Base-by-base conservation (phyloP, 2,329 filamentous ascomycete genomes). In the Fusarium praegraminearum region DNA sequence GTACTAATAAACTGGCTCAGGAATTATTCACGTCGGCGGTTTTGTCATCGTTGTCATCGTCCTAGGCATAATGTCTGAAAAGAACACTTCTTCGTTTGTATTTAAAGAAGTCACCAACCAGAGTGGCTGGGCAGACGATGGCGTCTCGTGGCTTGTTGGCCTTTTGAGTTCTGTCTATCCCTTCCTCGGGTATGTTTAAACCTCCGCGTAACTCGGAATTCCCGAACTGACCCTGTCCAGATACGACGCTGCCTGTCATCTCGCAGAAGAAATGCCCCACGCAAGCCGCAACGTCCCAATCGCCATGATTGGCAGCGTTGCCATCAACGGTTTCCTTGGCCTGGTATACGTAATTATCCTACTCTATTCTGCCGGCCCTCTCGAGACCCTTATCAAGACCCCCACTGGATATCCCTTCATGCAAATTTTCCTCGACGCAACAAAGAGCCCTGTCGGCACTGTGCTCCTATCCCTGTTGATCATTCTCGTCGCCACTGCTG, bases 251-350 rank as follows among this genome's bases (percentile, higher is more conserved):
- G 77, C 78, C 0, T 78, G 75, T 30, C 78, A 80, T 50, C 24
- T 80, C 13, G 73, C 78, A 5, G 78, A 80, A 35, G 78, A 80
- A 35, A 70, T 80, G 20, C 78, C 75, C 5, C 61, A 79, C 20
- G 74, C 78, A 0, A 75, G 70, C n/a, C 74, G 76, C 0, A 76
- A 78, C 24, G 78, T 79, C 0, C 78, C 78, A 0, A 36, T 78
- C 7, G 78, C 78, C 8, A 79, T 79, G 77, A 67, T 80, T 0
- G 76, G 77, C 7, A 77, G 75, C 40, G 76, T 78, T 3, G 53
- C 78, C 0, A 72, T 83, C 38, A 85, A 85, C 51, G 83, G 83
- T 0, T 50, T 85, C 1, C 78, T 85, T 49, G 84, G 83, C 5
- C 74, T 85, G 3, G 74, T 76, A 5, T 84, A 80, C 64, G 76